These are phyloP conservation scores for Juglanconis sp. DNA, from an alignment of 2,329 filamentous ascomycete genomes.

Conservation along the genomic window DNA sequence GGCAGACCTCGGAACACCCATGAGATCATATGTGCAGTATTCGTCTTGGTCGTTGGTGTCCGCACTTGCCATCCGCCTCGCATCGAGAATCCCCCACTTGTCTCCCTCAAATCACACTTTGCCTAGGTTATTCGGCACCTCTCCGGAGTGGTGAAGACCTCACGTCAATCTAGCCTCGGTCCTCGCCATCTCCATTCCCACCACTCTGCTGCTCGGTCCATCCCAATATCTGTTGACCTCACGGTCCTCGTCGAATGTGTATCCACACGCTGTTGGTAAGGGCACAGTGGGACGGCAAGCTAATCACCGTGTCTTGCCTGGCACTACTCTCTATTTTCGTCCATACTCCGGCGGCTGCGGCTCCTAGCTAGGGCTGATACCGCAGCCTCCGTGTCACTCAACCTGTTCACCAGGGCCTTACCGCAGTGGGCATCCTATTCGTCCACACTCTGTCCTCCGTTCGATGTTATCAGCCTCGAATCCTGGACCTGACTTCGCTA, in stretches of 20 bases:
- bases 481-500: neutral
- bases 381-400: slow-evolving; percentile 16
- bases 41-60: neutral
- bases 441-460: neutral
- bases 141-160: slow-evolving; percentile 13
- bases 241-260: neutral
- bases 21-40: neutral
- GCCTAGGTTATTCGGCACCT: slow-evolving; percentile 13
- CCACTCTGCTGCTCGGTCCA: neutral
- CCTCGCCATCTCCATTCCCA: slow-evolving; percentile 2
- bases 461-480: neutral
- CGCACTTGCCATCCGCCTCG: neutral
- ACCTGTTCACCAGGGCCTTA: neutral
- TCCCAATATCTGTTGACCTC: neutral
- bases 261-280: neutral
- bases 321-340: slow-evolving; percentile 15
- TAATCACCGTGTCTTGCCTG: neutral
- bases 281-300: neutral
- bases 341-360: slow-evolving; percentile 5
- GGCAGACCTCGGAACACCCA: neutral
- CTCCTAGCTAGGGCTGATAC: slow-evolving; percentile 15
- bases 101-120: slow-evolving; percentile 15
- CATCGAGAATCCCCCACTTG: slow-evolving; percentile 4
- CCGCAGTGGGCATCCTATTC: neutral
- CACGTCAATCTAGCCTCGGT: slow-evolving; percentile 12